Percentiles rank a stretch among this genome's conserved stretches.
phyloP scores from a whole-genome alignment of 441 rosid species.

The Caryocar brasiliense region DNA sequence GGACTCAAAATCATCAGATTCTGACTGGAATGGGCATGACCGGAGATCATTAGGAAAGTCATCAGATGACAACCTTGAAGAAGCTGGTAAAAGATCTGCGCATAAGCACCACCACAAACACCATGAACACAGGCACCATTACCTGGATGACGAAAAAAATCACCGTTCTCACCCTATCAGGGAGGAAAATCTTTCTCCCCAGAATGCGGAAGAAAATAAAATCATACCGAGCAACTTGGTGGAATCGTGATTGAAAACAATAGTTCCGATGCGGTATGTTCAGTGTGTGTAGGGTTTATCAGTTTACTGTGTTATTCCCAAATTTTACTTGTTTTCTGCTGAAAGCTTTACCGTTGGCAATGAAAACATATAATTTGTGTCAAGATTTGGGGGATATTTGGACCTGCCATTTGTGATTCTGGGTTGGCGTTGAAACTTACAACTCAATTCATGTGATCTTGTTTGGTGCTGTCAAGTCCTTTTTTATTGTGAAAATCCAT shows the following conservation, averaged over 20 bases:
- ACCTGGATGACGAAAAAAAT: conserved; percentile 1
- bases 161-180: background rate
- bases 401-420: no score
- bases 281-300: background rate
- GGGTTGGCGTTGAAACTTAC: no score
- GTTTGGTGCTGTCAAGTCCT: no score
- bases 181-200: background rate
- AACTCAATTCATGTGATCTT: no score
- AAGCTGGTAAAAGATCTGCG: conserved; percentile 21
- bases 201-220: conserved; percentile 1
- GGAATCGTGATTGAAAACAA: background rate
- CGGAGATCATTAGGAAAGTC: conserved; percentile 26
- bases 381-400: no score
- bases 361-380: no score
- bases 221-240: conserved; percentile 2
- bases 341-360: no score
- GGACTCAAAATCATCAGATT: conserved; percentile 21
- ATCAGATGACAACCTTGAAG: conserved; percentile 40
- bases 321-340: no score
- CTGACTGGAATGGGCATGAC: conserved; percentile 15
- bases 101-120: conserved; percentile 18
- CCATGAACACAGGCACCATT: conserved; percentile 15
- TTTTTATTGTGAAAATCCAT: no score
- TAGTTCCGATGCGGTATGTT: background rate
- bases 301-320: no score